Evolutionary conservation across 2,329 filamentous ascomycete species (phyloP).

Genomic region (Phialemonium atrogriseum): DNA sequence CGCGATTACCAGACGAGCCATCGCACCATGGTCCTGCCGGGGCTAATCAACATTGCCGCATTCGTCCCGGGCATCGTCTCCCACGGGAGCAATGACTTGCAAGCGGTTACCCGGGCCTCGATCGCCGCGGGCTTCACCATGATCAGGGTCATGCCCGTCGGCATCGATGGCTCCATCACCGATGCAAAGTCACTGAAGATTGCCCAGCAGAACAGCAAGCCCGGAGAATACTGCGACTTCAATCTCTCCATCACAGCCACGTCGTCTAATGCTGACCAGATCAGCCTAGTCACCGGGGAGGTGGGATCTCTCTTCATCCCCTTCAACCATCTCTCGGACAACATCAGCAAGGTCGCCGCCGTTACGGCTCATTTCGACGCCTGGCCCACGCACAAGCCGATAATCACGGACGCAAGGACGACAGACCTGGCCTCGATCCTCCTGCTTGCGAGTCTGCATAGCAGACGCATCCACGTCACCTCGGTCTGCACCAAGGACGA

Average conservation of each 20-base stretch:
- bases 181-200: slow-evolving; percentile 62
- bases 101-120: slow-evolving; percentile 63
- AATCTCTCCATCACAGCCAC: slow-evolving; percentile 73
- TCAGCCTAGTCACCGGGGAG: slow-evolving; percentile 62
- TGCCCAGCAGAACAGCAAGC: slow-evolving; percentile 63
- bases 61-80: slow-evolving; percentile 68
- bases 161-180: slow-evolving; percentile 63
- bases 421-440: slow-evolving; percentile 76
- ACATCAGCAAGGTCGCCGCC: slow-evolving; percentile 75
- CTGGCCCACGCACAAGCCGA: slow-evolving; percentile 71
- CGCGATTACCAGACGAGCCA: slow-evolving; percentile 92
- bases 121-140: slow-evolving; percentile 71
- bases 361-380: slow-evolving; percentile 71
- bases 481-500: slow-evolving; percentile 77
- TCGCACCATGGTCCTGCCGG: slow-evolving; percentile 63
- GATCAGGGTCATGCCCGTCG: slow-evolving; percentile 71
- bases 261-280: slow-evolving; percentile 64
- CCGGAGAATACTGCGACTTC: slow-evolving; percentile 65
- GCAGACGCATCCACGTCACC: slow-evolving; percentile 69
- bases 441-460: slow-evolving; percentile 69
- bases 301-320: slow-evolving; percentile 77
- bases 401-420: slow-evolving; percentile 72
- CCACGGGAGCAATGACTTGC: slow-evolving; percentile 57
- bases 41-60: slow-evolving; percentile 70
- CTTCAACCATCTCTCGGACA: slow-evolving; percentile 73